These are phyloP conservation scores for Flaveria brownii DNA, from an alignment of 129 eudicot species.

Conservation along the genomic window DNA sequence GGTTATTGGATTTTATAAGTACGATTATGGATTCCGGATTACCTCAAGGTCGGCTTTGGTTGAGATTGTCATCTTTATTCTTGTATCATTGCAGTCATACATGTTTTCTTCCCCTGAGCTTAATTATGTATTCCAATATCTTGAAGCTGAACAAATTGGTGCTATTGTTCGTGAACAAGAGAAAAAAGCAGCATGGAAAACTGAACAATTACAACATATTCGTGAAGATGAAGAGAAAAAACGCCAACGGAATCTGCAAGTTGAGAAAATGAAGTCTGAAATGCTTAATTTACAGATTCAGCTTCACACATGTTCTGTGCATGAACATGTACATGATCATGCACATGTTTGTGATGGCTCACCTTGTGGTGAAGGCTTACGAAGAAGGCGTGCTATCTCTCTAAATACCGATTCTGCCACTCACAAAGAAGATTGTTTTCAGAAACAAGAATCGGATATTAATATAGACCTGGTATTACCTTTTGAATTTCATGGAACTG, in stretches of 20 bases:
- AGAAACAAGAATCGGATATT: slow-evolving; percentile 41
- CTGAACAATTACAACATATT: slow-evolving; percentile 78
- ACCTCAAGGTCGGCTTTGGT: slow-evolving; percentile 96
- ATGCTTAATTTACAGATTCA: slow-evolving; percentile 91
- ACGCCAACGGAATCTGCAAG: slow-evolving; percentile 89
- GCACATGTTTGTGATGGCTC: slow-evolving; percentile 44
- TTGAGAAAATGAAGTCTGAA: slow-evolving; percentile 97
- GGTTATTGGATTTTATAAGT: slow-evolving; percentile 85
- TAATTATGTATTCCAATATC: slow-evolving; percentile 91
- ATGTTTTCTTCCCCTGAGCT: slow-evolving; percentile 93
- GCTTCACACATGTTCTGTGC: slow-evolving; percentile 63
- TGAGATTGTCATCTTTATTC: slow-evolving; percentile 81
- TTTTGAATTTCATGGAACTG: slow-evolving; percentile 47
- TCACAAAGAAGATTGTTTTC: slow-evolving; percentile 35
- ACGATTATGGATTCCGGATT: slow-evolving; percentile 92
- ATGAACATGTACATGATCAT: slow-evolving; percentile 19
- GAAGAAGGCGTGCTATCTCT: slow-evolving; percentile 62
- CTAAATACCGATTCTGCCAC: slow-evolving; percentile 36
- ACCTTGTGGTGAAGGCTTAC: slow-evolving; percentile 64
- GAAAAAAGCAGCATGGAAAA: slow-evolving; percentile 97
- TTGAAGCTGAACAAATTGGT: slow-evolving; percentile 98
- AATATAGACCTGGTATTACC: slow-evolving; percentile 41
- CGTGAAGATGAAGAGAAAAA: slow-evolving; percentile 91
- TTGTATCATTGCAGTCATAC: slow-evolving; percentile 90
- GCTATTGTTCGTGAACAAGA: slow-evolving; percentile 96